Evolutionary conservation across 257 asterid genomes (phyloP).

Genomic region (Echium plantagineum): DNA sequence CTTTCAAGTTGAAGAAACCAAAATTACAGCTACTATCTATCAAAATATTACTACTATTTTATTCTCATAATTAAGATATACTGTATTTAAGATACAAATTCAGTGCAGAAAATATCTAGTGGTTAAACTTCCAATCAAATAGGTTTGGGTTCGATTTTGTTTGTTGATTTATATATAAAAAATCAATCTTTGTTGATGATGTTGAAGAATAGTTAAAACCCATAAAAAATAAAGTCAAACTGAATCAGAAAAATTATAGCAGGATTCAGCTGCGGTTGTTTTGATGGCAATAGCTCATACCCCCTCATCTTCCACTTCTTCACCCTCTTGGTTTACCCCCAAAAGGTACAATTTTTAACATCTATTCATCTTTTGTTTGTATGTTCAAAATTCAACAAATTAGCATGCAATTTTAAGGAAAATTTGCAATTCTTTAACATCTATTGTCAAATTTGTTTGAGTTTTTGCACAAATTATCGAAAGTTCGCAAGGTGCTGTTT

Average conservation of each 20-base stretch:
- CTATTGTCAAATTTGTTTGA: too few species aligned
- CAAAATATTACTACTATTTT: too few species aligned
- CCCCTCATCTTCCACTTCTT: constrained; percentile 16
- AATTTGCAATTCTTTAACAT: too few species aligned
- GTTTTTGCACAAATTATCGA: too few species aligned
- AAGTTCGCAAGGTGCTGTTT: background rate
- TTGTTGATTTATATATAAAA: too few species aligned
- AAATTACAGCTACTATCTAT: too few species aligned
- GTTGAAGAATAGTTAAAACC: background rate
- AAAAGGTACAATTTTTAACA: constrained; percentile 15
- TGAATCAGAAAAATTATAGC: background rate
- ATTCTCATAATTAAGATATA: too few species aligned
- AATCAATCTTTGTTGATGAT: background rate
- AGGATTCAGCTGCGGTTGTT: background rate
- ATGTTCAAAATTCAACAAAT: background rate
- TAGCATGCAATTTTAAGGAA: background rate
- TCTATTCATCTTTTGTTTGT: background rate
- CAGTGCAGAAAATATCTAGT: too few species aligned
- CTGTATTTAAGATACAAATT: too few species aligned
- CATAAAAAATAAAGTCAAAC: background rate
- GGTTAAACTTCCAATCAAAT: too few species aligned
- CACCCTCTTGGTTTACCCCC: constrained; percentile 41
- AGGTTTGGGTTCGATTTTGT: too few species aligned
- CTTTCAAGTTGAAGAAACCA: too few species aligned
- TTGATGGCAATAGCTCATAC: constrained; percentile 4